Evolutionary conservation across 2,329 filamentous ascomycete species (phyloP).

Genomic region (Cladophialophora exuberans): DNA sequence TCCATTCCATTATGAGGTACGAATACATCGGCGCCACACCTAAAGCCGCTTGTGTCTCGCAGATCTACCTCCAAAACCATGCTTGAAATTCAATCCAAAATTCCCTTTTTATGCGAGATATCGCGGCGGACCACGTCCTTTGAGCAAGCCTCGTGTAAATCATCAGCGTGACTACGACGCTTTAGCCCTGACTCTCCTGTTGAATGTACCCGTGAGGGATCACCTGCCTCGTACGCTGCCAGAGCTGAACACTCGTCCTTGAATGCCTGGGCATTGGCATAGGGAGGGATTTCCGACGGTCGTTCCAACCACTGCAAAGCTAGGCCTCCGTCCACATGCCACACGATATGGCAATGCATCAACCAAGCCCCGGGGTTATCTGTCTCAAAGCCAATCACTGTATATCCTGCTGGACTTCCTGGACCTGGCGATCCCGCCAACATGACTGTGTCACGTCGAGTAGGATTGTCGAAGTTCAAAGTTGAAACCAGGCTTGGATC

Average conservation of each 20-base stretch:
- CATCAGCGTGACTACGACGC: too few relatives aligned
- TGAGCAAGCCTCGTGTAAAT: too few relatives aligned
- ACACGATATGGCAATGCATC: conserved; percentile 82
- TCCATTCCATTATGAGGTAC: too few relatives aligned
- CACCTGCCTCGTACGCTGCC: conserved; percentile 15
- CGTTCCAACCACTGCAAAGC: conserved; percentile 47
- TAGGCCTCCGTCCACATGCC: conserved; percentile 71
- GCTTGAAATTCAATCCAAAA: too few relatives aligned
- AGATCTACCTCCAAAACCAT: too few relatives aligned
- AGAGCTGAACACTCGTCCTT: conserved; percentile 28
- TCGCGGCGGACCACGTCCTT: too few relatives aligned
- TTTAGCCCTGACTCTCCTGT: too few relatives aligned
- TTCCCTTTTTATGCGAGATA: too few relatives aligned
- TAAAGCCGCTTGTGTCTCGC: too few relatives aligned
- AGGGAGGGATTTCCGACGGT: conserved; percentile 26
- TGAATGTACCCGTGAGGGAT: too few relatives aligned
- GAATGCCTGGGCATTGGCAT: conserved; percentile 24
- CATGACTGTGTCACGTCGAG: conserved; percentile 66
- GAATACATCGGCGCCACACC: too few relatives aligned
- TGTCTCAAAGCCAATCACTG: conserved; percentile 60
- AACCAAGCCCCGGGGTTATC: conserved; percentile 63
- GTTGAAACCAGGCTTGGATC: conserved; percentile 59
- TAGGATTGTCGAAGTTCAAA: conserved; percentile 63
- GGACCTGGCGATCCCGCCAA: conserved; percentile 23
- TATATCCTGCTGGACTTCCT: conserved; percentile 51